Evolutionary conservation across 1,284 basidiomycete genomes (phyloP).

Genomic region (Pisolithus thermaeus): DNA sequence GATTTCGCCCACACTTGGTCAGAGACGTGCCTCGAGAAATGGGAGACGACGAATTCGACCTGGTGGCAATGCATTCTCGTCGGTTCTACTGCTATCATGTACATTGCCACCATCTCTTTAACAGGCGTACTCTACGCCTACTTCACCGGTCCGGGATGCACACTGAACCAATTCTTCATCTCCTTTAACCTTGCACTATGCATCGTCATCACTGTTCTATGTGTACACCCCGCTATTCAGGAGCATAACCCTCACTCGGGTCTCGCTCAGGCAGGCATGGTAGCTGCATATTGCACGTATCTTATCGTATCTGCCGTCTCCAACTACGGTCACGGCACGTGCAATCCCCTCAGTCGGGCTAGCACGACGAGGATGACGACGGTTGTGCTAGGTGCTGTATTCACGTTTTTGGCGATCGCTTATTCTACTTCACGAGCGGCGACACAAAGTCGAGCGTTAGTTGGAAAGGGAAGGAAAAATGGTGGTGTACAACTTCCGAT

Average conservation of each 20-base stretch:
- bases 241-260: constrained; percentile 93
- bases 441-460: constrained; percentile 88
- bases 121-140: constrained; percentile 89
- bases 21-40: constrained; percentile 93
- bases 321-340: constrained; percentile 80
- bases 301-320: constrained; percentile 92
- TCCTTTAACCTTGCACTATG: constrained; percentile 86
- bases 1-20: constrained; percentile 99
- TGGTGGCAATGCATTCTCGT: constrained; percentile 97
- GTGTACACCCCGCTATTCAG: constrained; percentile 84
- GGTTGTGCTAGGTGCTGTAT: constrained; percentile 86
- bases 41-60: constrained; percentile 84
- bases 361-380: constrained; percentile 80
- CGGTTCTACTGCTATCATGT: constrained; percentile 88
- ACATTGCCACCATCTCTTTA: constrained; percentile 75
- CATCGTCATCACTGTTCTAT: constrained; percentile 77
- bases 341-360: constrained; percentile 81
- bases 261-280: constrained; percentile 94
- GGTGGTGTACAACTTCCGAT: constrained; percentile 60
- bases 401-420: constrained; percentile 97
- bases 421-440: constrained; percentile 96
- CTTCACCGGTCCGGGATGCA: constrained; percentile 85
- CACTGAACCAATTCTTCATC: constrained; percentile 92
- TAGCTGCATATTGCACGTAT: constrained; percentile 96
- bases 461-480: constrained; percentile 63